A percentile compares a stretch with the other conserved stretches of the same genome.
phyloP scores from a whole-genome alignment of 2,329 filamentous ascomycete species.

The Shiraia sp. region DNA sequence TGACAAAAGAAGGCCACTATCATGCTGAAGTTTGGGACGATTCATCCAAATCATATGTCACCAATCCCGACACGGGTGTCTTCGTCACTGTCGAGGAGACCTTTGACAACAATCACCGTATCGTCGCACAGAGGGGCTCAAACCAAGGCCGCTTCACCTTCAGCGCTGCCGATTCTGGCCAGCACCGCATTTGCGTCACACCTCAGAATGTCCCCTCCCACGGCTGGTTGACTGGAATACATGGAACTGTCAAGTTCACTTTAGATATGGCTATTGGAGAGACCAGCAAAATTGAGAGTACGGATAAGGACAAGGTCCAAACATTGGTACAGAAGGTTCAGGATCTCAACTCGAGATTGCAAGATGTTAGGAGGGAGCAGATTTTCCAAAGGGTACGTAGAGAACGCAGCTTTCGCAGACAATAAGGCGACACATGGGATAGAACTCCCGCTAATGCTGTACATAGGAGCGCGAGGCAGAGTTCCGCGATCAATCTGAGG shows the following conservation, averaged over 20 bases:
- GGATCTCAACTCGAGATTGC: constrained; percentile 84
- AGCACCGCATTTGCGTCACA: constrained; percentile 94
- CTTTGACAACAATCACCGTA: constrained; percentile 97
- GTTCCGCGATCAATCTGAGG: constrained; percentile 96
- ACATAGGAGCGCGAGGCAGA: constrained; percentile 90
- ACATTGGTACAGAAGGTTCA: constrained; percentile 86
- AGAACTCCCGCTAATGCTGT: constrained; percentile 15
- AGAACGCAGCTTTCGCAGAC: not conserved
- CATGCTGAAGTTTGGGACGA: constrained; percentile 83
- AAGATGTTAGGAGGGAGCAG: constrained; percentile 91
- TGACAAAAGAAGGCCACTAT: constrained; percentile 68
- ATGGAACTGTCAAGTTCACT: constrained; percentile 79
- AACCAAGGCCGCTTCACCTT: constrained; percentile 88
- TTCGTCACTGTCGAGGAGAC: constrained; percentile 94
- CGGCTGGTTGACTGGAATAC: constrained; percentile 71
- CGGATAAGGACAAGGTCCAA: constrained; percentile 89
- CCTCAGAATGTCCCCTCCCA: constrained; percentile 73
- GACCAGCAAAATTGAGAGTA: constrained; percentile 89
- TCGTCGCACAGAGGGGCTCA: constrained; percentile 82
- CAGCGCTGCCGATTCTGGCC: constrained; percentile 89
- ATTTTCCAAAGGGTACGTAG: constrained; percentile 82
- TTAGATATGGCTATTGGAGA: constrained; percentile 94
- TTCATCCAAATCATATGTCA: constrained; percentile 66
- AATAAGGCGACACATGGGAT: not conserved
- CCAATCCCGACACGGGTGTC: constrained; percentile 77